phyloP scores from a whole-genome alignment of 2,329 filamentous ascomycete genomes.

The Aspergillus sp. region DNA sequence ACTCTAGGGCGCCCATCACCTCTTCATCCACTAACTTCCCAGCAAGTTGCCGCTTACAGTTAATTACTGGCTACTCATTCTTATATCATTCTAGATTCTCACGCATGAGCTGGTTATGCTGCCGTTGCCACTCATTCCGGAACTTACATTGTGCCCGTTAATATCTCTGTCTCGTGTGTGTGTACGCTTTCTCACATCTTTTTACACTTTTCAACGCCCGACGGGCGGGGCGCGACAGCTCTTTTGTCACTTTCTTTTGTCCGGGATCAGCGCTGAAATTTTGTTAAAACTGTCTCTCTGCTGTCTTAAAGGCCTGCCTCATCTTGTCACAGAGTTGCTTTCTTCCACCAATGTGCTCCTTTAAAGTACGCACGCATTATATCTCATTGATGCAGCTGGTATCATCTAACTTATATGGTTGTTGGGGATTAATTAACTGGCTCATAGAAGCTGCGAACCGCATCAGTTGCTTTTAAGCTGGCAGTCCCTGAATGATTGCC shows the following conservation, averaged over 20 bases:
- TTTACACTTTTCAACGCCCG: constrained; percentile 2
- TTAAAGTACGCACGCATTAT: constrained; percentile 7
- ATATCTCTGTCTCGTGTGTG: constrained; percentile 9
- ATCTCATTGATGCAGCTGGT: constrained; percentile 20
- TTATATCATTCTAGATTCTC: no score
- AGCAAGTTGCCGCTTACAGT: constrained; percentile 18
- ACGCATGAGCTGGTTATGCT: constrained; percentile 13
- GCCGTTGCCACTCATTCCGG: constrained; percentile 15
- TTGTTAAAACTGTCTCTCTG: constrained; percentile 7
- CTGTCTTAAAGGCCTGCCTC: constrained; percentile 11
- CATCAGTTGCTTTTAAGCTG: constrained; percentile 17
- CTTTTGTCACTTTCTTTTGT: neutral
- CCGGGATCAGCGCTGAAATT: constrained; percentile 6
- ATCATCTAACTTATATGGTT: constrained; percentile 20
- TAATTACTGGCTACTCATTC: constrained; percentile 24
- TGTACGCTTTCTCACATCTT: constrained; percentile 9
- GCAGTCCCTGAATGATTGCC: constrained; percentile 17
- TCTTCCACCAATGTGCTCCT: constrained; percentile 14
- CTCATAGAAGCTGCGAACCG: constrained; percentile 22
- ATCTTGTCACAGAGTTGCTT: constrained; percentile 13
- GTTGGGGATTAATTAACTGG: constrained; percentile 18
- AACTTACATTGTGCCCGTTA: constrained; percentile 8
- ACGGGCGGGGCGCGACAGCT: constrained; percentile 1
- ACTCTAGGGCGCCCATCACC: constrained; percentile 17
- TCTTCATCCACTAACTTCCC: constrained; percentile 19